These are phyloP conservation scores for Tetramitus jugosus DNA, from an alignment of 208 protist species.

Conservation along the genomic window DNA sequence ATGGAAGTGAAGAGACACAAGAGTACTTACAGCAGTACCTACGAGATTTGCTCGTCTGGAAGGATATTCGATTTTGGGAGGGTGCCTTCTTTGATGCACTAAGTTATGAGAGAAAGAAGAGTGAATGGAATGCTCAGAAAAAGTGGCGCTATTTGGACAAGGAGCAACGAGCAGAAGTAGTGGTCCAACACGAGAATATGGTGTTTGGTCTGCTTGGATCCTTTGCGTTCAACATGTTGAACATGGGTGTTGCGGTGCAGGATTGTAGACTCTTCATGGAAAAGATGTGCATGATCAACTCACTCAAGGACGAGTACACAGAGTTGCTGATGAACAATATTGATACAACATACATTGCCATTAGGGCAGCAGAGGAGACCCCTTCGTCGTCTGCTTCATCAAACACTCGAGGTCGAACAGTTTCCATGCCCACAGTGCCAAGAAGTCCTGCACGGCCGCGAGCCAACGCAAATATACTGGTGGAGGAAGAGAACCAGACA, in stretches of 20 bases:
- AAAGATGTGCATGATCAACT: slow-evolving; percentile 25
- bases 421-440: not conserved
- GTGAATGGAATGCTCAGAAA: not conserved
- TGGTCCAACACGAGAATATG: slow-evolving; percentile 12
- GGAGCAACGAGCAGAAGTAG: not conserved
- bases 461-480: too few relatives aligned
- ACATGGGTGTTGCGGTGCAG: not conserved
- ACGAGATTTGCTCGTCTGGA: not conserved
- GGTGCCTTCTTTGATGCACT: slow-evolving; percentile 3
- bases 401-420: not conserved
- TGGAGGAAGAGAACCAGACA: too few relatives aligned
- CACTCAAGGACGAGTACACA: slow-evolving; percentile 6
- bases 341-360: not conserved
- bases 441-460: too few relatives aligned
- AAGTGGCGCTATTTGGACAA: not conserved
- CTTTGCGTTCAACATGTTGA: slow-evolving; percentile 12
- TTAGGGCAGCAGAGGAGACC: not conserved
- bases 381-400: not conserved
- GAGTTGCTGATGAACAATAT: not conserved
- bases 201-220: slow-evolving; percentile 7
- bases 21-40: not conserved
- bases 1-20: not conserved
- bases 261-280: not conserved
- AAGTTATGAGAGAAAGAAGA: not conserved
- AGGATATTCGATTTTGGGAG: slow-evolving; percentile 26